Evolutionary conservation across 176 grass and related monocot genomes (phyloP).

Genomic region (Phoenix dactylifera): DNA sequence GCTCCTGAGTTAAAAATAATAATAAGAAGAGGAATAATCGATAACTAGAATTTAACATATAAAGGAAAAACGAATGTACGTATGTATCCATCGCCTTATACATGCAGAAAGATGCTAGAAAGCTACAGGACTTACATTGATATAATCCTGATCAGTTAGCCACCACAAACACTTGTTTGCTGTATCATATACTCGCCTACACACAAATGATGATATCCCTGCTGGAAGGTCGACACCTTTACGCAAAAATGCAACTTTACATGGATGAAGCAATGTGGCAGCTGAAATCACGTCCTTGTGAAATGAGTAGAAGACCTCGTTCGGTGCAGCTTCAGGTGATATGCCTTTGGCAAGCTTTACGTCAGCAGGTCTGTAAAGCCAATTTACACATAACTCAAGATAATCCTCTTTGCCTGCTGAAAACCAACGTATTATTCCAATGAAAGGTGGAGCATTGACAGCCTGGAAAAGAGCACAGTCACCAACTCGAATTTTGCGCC

Average conservation of each 20-base stretch:
- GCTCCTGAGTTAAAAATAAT: constrained; percentile 40
- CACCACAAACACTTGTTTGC: constrained; percentile 78
- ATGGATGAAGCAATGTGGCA: constrained; percentile 67
- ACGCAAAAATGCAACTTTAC: constrained; percentile 74
- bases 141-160: constrained; percentile 73
- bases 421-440: constrained; percentile 78
- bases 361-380: constrained; percentile 72
- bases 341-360: constrained; percentile 58
- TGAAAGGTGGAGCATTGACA: constrained; percentile 52
- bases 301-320: constrained; percentile 85
- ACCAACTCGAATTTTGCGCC: constrained; percentile 53
- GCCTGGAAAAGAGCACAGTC: constrained; percentile 64
- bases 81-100: too few species aligned
- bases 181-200: constrained; percentile 74
- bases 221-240: constrained; percentile 54
- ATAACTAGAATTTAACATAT: neutral
- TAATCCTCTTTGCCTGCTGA: constrained; percentile 34
- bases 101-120: neutral
- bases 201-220: constrained; percentile 77
- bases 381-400: constrained; percentile 58
- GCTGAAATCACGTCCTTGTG: constrained; percentile 62
- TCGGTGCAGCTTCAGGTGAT: constrained; percentile 48
- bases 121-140: constrained; percentile 48
- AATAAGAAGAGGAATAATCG: neutral
- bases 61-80: neutral